Evolutionary conservation across 441 rosid genomes (phyloP).

Genomic region (Erodium trifolium): DNA sequence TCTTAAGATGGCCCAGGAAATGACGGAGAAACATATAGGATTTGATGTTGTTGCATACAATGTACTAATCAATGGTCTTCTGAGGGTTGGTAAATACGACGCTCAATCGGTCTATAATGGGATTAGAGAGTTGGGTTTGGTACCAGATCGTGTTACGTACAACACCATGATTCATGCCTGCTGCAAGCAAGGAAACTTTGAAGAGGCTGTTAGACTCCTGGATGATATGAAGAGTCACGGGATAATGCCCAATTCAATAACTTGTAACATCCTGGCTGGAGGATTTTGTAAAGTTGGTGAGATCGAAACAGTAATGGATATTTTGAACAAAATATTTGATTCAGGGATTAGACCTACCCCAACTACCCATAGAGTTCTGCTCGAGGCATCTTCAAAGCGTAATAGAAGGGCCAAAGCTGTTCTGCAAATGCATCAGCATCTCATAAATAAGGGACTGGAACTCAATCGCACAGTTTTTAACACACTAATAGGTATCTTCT

Average conservation of each 20-base stretch:
- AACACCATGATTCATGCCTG: constrained; percentile 67
- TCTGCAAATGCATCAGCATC: constrained; percentile 49
- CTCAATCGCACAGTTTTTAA: constrained; percentile 52
- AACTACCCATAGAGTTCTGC: constrained; percentile 43
- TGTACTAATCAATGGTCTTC: constrained; percentile 65
- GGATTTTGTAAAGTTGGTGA: constrained; percentile 48
- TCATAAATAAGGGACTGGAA: constrained; percentile 47
- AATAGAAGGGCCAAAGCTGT: constrained; percentile 44
- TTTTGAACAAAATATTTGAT: constrained; percentile 45
- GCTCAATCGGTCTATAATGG: constrained; percentile 43
- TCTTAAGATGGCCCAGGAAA: constrained; percentile 53
- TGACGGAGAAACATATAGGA: constrained; percentile 50
- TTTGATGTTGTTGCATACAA: constrained; percentile 81
- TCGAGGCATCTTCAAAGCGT: constrained; percentile 46
- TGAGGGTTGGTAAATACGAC: constrained; percentile 49
- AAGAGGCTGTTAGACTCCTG: constrained; percentile 52
- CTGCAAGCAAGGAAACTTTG: constrained; percentile 49
- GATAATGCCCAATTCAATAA: constrained; percentile 53
- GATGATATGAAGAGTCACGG: constrained; percentile 55
- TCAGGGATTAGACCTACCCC: constrained; percentile 45
- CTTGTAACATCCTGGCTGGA: constrained; percentile 51
- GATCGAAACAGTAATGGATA: constrained; percentile 42
- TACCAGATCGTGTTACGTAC: constrained; percentile 58
- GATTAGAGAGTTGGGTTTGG: constrained; percentile 64
- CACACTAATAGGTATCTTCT: constrained; percentile 51